phyloP scores from a whole-genome alignment of 305 asterid species.

The Fraxinus ornus region DNA sequence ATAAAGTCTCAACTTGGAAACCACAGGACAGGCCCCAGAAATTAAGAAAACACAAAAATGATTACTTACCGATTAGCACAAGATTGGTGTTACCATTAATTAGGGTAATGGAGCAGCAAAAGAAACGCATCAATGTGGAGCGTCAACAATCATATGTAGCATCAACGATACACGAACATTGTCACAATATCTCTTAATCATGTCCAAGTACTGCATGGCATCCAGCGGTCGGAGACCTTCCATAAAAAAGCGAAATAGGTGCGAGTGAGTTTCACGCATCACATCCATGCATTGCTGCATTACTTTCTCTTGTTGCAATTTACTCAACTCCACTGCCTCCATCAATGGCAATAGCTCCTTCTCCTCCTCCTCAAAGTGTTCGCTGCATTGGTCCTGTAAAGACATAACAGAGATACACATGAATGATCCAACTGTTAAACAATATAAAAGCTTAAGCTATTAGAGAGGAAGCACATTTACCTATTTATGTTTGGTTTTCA shows the following conservation, averaged over 20 bases:
- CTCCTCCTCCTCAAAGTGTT: slow-evolving; percentile 85
- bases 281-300: slow-evolving; percentile 69
- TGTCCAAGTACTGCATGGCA: slow-evolving; percentile 78
- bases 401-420: slow-evolving; percentile 6
- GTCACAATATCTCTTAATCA: slow-evolving; percentile 68
- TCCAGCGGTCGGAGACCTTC: slow-evolving; percentile 86
- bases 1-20: slow-evolving; percentile 25
- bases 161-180: slow-evolving; percentile 58
- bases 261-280: slow-evolving; percentile 82
- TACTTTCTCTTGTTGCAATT: slow-evolving; percentile 61
- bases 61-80: background rate
- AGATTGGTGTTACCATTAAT: slow-evolving; percentile 1
- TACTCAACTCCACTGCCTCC: slow-evolving; percentile 81
- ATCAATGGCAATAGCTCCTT: slow-evolving; percentile 72
- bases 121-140: slow-evolving; percentile 6
- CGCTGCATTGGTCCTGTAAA: slow-evolving; percentile 62
- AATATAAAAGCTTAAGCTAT: background rate
- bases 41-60: slow-evolving; percentile 7
- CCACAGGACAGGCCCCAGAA: slow-evolving; percentile 18
- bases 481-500: background rate
- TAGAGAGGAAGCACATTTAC: background rate
- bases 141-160: slow-evolving; percentile 72
- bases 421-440: background rate
- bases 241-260: slow-evolving; percentile 70
- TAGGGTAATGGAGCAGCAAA: background rate